Evolutionary conservation across 2,329 filamentous ascomycete genomes (phyloP).

Genomic region (Aspergillus arachidicola): DNA sequence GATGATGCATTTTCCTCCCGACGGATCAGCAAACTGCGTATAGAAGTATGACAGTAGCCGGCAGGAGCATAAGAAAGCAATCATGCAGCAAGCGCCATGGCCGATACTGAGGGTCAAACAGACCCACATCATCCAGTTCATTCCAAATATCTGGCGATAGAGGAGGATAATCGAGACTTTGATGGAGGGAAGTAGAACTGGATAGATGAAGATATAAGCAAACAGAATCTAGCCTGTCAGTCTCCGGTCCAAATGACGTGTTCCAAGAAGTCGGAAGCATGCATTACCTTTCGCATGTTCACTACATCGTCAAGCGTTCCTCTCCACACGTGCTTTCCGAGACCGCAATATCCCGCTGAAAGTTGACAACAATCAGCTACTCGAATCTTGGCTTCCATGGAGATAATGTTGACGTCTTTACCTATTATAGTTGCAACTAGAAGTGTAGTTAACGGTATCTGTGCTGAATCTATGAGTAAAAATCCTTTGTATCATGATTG

Average conservation of each 20-base stretch:
- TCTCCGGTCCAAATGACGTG: not conserved
- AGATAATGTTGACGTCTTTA: not conserved
- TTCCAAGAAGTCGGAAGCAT: too few species aligned
- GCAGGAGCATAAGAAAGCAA: not conserved
- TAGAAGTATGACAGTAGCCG: not conserved
- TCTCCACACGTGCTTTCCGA: not conserved
- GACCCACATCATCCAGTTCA: not conserved
- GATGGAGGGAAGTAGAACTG: not conserved
- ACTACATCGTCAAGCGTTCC: not conserved
- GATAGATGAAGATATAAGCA: not conserved
- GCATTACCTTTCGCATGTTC: not conserved
- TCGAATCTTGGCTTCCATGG: too few species aligned
- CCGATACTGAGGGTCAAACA: not conserved
- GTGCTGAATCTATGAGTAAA: not conserved
- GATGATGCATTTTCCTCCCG: not conserved
- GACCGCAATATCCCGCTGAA: not conserved
- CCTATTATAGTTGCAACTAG: not conserved
- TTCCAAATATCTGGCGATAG: slow-evolving; percentile 4
- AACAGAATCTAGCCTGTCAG: not conserved
- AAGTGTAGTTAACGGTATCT: not conserved
- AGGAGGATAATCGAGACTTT: slow-evolving; percentile 3
- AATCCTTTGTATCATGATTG: not conserved
- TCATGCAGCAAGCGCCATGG: not conserved
- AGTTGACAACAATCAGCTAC: not conserved
- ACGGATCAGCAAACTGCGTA: not conserved